Evolutionary conservation across 805 yeast species (phyloP), one percentile per base, ranked within the genome.

Genomic region (Candida adriatica): DNA sequence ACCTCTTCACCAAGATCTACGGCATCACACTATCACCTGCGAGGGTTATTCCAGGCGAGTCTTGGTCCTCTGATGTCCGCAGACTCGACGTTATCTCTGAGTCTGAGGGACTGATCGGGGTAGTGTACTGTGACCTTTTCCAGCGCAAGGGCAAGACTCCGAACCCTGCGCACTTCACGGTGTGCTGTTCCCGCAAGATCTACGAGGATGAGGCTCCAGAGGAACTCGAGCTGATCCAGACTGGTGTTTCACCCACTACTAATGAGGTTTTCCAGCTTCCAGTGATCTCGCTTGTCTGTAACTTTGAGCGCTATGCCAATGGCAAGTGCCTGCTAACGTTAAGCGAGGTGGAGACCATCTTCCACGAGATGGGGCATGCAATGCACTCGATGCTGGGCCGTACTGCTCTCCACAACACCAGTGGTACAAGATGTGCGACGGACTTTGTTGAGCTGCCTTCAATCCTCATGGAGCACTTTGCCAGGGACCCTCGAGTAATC

Each of bases 351-450:
- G 95, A 90, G 47, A 92, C 98, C 0, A 61, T 92, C 13, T 92
- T 92, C 62, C 98, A 92, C 58, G 98, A 92, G 58, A 87, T 92
- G 95, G 98, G 98, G 1, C 98, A 92, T 57, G 97, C 97, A 1
- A 82, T 92, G 74, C 98, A 92, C 55, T 85, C 96, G 3, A 90
- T 92, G 95, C 61, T 92, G 14, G 98, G 97, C 0, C 70, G 90
- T 40, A 92, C 98, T 0, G 68, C 79, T 26, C 60, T 90, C 31
- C 98, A 92, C 53, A 92, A 87, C 53, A 80, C 90, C 7, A 79
- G 94, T 20, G 98, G 98, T 4, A 92, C 98, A 0, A 68, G 98
- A 37, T 90, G 97, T 54, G 82, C 85, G 5, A 85, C 97, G 0
- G 98, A 92, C 55, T 92, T 92, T 60, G 98, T 92, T 13, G 98